Conservation (phyloP, 495 filamentous ascomycete species). For the Astrothelium subdiscretum region DNA sequence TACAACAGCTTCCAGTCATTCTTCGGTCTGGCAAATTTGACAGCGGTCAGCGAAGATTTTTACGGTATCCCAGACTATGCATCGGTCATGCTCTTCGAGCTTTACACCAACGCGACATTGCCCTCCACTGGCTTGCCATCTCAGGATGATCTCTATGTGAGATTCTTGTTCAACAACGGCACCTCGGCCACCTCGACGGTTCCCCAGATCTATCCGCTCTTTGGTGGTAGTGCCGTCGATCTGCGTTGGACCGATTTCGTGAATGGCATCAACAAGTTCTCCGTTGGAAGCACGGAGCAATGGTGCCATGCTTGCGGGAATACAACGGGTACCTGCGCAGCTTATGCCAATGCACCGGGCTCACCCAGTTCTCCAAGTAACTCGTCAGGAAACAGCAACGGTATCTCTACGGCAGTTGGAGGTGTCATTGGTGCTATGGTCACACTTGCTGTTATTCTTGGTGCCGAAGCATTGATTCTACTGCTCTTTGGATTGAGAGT, state of each 20-base stretch:
- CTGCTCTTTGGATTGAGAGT: conserved; percentile 33
- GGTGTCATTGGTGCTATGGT: conserved; percentile 56
- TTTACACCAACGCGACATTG: conserved; percentile 49
- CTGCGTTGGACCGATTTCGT: conserved; percentile 55
- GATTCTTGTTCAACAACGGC: conserved; percentile 69
- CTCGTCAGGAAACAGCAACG: conserved; percentile 14
- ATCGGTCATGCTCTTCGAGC: conserved; percentile 59
- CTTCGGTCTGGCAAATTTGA: conserved; percentile 56
- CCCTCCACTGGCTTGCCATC: conserved; percentile 37
- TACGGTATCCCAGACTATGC: conserved; percentile 58
- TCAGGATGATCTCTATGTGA: conserved; percentile 50
- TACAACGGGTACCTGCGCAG: conserved; percentile 46
- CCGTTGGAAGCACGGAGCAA: conserved; percentile 43
- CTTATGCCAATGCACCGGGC: conserved; percentile 11
- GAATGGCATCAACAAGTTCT: conserved; percentile 45
- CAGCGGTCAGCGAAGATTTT: conserved; percentile 46
- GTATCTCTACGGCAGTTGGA: conserved; percentile 29
- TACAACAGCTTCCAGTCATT: conserved; percentile 64
- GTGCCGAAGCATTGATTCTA: conserved; percentile 35
- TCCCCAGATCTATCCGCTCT: conserved; percentile 52
- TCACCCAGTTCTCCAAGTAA: background rate
- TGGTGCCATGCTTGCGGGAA: conserved; percentile 67
- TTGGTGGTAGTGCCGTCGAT: conserved; percentile 39
- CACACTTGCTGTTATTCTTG: conserved; percentile 44
- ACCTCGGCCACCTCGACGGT: conserved; percentile 42